Evolutionary conservation across 306 rosid genomes (phyloP).

Genomic region (Ziziphus jujuba): DNA sequence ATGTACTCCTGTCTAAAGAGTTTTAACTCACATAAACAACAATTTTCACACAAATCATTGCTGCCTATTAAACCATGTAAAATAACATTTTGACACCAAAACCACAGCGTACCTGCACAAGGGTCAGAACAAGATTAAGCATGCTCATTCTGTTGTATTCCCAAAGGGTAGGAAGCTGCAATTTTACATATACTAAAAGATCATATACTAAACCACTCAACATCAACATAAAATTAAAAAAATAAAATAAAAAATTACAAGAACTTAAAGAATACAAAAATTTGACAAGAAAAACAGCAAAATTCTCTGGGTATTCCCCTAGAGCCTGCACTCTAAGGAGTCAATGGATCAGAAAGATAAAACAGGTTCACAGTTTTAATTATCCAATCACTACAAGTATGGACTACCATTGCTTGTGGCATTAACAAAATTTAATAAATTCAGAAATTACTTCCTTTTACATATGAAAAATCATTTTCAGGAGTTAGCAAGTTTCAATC

Average conservation of each 20-base stretch:
- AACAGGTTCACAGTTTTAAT: neutral
- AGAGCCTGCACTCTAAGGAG: too few relatives aligned
- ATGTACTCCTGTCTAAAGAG: conserved; percentile 76
- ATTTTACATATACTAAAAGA: conserved; percentile 25
- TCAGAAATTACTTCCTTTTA: too few relatives aligned
- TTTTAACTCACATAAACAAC: conserved; percentile 28
- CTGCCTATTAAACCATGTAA: neutral
- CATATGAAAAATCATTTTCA: too few relatives aligned
- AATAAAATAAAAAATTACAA: neutral
- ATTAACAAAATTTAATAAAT: neutral
- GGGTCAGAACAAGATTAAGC: conserved; percentile 83
- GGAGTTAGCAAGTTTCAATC: neutral
- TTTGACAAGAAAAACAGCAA: neutral
- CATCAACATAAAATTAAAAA: neutral
- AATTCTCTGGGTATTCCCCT: too few relatives aligned
- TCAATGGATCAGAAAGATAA: neutral
- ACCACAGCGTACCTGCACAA: conserved; percentile 61
- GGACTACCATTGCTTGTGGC: neutral
- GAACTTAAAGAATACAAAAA: neutral
- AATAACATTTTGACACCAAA: conserved; percentile 23
- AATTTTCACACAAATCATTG: conserved; percentile 6
- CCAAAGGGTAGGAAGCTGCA: conserved; percentile 86
- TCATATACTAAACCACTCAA: conserved; percentile 13
- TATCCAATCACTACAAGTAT: too few relatives aligned
- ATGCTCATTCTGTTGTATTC: conserved; percentile 87